Base-by-base conservation (phyloP, 1,284 basidiomycete species). In the Marasmius fiardii region DNA sequence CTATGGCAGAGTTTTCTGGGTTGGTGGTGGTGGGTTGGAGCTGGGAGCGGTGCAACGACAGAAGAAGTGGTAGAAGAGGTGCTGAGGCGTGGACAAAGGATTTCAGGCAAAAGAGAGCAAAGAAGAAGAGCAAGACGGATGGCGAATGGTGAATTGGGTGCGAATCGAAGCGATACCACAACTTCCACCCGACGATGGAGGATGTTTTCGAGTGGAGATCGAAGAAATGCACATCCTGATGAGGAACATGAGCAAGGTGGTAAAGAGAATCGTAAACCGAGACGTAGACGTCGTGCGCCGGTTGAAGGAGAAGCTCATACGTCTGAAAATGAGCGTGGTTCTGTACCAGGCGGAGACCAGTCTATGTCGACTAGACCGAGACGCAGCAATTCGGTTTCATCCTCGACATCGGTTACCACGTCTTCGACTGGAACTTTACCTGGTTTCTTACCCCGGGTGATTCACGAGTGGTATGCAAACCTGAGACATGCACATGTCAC, bases 11-110 rank as follows among this genome's bases (percentile, higher is more conserved):
- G 85, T 71, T 92, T 92, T 66, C 69, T 92, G 26, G 92, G 92
- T 0, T 96, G 92, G 91, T 95, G 93, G 93, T 95, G 93, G 93
- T 98, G 94, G 94, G 93, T 95, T 20, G 95, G 95, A 16, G 88
- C 92, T 1, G 93, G 93, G 2, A 76, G 72, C 58, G 75, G 73
- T 1, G 65, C 57, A 80, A 90, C 85, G 76, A 82, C 67, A 77
- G 85, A 75, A 49, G 52, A 59, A 16, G 83, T 85, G 62, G 75
- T 83, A 11, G 82, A 85, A 59, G 85, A 89, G 54, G 77, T 85
- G 52, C 66, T 87, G 39, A 62, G 70, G 39, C 75, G 79, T 49
- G 79, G 86, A 63, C 83, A 83, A 61, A 87, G 84, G 65, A 75
- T 80, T 14, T 75, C 81, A 52, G 67, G 70, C 35, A 78, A 80